phyloP scores from a whole-genome alignment of 192 early-diverging fungal genomes.

The Dispira parvispora region DNA sequence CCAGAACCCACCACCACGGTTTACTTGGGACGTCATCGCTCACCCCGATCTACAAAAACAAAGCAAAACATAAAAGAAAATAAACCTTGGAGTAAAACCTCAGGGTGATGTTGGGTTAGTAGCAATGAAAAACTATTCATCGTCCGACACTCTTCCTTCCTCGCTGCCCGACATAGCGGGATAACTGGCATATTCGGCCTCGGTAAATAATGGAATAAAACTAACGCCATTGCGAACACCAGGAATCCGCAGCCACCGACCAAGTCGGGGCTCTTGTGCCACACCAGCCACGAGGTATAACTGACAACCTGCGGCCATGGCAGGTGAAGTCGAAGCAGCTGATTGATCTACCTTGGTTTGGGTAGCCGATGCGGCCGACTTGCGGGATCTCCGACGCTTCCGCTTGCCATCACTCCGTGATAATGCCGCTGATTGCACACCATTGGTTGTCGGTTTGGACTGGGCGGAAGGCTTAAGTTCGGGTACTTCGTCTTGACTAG shows the following conservation, averaged over 20 bases:
- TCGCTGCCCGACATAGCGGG: not conserved
- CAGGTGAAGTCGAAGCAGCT: not conserved
- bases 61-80: not conserved
- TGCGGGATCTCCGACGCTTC: not conserved
- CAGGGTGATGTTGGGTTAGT: too few relatives aligned
- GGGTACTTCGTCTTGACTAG: too few relatives aligned
- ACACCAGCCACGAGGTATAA: too few relatives aligned
- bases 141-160: not conserved
- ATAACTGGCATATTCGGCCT: not conserved
- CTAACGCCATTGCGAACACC: constrained; percentile 56
- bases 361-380: not conserved
- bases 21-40: too few relatives aligned
- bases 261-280: constrained; percentile 80
- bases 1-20: too few relatives aligned
- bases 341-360: not conserved
- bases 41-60: too few relatives aligned
- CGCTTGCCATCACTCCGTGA: too few relatives aligned
- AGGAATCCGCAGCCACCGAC: constrained; percentile 76
- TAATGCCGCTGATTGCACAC: too few relatives aligned
- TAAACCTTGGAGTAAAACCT: not conserved
- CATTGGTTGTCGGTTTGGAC: too few relatives aligned
- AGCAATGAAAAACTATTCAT: not conserved
- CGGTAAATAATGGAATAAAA: constrained; percentile 38
- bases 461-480: too few relatives aligned
- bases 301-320: constrained; percentile 22